These are phyloP conservation scores for Plasmodium gallinaceum DNA, from an alignment of 169 alveolate genomes.

Conservation along the genomic window DNA sequence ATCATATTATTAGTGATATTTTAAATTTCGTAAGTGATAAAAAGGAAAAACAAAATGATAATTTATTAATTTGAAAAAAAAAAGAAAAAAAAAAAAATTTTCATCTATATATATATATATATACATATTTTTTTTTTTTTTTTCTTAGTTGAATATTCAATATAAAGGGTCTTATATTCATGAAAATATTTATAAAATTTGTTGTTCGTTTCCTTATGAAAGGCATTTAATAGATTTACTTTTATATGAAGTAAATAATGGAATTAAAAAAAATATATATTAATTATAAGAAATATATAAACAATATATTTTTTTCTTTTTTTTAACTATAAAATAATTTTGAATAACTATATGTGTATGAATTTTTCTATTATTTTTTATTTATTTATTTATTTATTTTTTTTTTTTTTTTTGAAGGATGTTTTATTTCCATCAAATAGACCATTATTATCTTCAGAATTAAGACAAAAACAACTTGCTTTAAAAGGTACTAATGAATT, in stretches of 20 bases:
- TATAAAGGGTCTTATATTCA: constrained; percentile 65
- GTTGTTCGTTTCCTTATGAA: constrained; percentile 67
- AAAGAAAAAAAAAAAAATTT: too few relatives aligned
- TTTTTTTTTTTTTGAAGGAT: constrained; percentile 28
- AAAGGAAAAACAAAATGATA: neutral
- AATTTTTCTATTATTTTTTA: too few relatives aligned
- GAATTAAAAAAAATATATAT: neutral
- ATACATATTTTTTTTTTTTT: neutral
- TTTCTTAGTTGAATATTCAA: constrained; percentile 48
- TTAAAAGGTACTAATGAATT: constrained; percentile 32
- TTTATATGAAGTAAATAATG: constrained; percentile 44
- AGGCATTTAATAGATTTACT: constrained; percentile 62
- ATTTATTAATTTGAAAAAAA: neutral
- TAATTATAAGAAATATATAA: neutral
- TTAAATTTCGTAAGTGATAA: constrained; percentile 57
- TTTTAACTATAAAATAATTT: neutral
- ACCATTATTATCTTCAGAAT: constrained; percentile 50
- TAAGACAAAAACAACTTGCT: constrained; percentile 70
- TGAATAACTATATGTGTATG: too few relatives aligned
- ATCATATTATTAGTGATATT: constrained; percentile 51
- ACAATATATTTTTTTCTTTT: neutral
- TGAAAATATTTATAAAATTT: constrained; percentile 66
- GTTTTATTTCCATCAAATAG: constrained; percentile 62
- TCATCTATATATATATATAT: neutral
- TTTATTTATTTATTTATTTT: neutral